Conservation (phyloP, 2,329 filamentous ascomycete genomes). For the Paraphaeosphaeria sporulosa region DNA sequence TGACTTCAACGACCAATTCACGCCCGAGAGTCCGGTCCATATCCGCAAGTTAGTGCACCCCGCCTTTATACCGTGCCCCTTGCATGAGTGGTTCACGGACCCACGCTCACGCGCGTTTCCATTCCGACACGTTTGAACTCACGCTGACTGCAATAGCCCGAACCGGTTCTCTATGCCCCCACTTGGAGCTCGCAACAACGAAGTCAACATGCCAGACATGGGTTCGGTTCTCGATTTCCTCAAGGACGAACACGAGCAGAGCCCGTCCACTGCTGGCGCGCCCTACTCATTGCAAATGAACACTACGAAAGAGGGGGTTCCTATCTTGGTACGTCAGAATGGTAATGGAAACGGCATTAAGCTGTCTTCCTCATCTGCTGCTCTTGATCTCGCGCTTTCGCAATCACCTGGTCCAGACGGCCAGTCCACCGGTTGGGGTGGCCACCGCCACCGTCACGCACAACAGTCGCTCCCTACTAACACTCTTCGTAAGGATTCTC, state of each 20-base stretch:
- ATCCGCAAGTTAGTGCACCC: constrained; percentile 44
- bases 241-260: constrained; percentile 68
- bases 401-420: constrained; percentile 70
- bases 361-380: constrained; percentile 81
- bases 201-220: constrained; percentile 61
- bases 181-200: constrained; percentile 68
- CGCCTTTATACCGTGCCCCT: constrained; percentile 7
- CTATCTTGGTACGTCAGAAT: constrained; percentile 76
- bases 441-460: constrained; percentile 71
- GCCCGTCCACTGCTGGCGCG: constrained; percentile 67
- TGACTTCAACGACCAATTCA: constrained; percentile 74
- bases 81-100: constrained; percentile 4
- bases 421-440: constrained; percentile 64
- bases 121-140: constrained; percentile 31
- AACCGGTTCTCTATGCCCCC: constrained; percentile 97
- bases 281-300: constrained; percentile 75
- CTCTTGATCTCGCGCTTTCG: constrained; percentile 79
- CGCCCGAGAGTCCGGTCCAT: constrained; percentile 41
- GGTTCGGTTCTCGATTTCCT: constrained; percentile 74
- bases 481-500: constrained; percentile 53
- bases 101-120: constrained; percentile 15
- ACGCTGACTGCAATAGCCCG: constrained; percentile 59
- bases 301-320: constrained; percentile 83
- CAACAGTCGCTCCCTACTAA: constrained; percentile 68
- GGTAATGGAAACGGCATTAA: constrained; percentile 64